Conservation (phyloP, 768 basidiomycete species). For the Lactarius hatsudake region DNA sequence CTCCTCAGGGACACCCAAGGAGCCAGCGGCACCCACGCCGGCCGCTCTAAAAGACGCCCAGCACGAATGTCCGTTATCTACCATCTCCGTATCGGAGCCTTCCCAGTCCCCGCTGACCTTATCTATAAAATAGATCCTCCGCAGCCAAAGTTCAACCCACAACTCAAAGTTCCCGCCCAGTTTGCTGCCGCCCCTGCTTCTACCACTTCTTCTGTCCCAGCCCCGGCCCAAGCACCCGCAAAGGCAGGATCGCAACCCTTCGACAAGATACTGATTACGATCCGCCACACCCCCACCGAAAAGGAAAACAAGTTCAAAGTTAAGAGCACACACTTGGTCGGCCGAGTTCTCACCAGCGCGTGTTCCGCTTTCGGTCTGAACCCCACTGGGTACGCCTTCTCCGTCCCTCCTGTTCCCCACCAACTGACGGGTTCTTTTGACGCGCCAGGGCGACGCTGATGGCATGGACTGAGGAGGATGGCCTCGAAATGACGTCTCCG, state of each 20-base stretch:
- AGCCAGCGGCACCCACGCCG: background rate
- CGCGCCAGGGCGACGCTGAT: slow-evolving; percentile 7
- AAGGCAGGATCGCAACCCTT: background rate
- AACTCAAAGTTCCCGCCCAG: background rate
- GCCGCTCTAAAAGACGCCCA: background rate
- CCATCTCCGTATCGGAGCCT: background rate
- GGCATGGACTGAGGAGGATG: slow-evolving; percentile 14
- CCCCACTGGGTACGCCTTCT: slow-evolving; percentile 1
- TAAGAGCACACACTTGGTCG: slow-evolving; percentile 17
- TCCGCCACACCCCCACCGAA: slow-evolving; percentile 17
- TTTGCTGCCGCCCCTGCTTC: background rate
- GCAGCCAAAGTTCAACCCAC: slow-evolving; percentile 5
- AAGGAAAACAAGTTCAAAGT: slow-evolving; percentile 26
- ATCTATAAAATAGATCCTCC: background rate
- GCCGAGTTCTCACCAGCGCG: slow-evolving; percentile 22
- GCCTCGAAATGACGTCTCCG: slow-evolving; percentile 5
- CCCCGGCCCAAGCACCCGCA: background rate
- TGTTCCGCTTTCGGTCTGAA: slow-evolving; percentile 18
- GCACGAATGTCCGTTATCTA: slow-evolving; percentile 1
- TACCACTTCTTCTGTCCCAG: background rate
- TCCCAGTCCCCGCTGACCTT: background rate
- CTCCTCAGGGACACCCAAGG: background rate
- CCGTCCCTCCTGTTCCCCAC: background rate
- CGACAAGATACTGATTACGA: slow-evolving; percentile 23
- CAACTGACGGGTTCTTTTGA: background rate